Conservation (phyloP, 108 stramenopile species). For the Skeletonema grethae region DNA sequence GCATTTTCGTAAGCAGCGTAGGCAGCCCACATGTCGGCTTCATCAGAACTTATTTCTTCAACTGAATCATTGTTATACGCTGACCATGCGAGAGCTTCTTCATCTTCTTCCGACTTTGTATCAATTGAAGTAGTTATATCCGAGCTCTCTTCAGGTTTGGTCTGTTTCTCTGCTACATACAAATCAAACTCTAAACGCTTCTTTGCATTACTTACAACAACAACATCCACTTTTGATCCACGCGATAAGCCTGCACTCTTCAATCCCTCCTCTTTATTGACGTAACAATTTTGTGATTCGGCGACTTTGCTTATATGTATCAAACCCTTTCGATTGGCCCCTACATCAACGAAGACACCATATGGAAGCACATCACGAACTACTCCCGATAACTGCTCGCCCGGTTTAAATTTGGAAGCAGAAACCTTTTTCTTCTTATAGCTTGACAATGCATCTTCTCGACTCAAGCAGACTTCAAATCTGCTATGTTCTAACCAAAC, state of each 20-base stretch:
- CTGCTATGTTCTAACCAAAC: conserved; percentile 57
- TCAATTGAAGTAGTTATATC: neutral
- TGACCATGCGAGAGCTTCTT: conserved; percentile 41
- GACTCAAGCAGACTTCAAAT: conserved; percentile 62
- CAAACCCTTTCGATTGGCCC: conserved; percentile 77
- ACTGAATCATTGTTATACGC: conserved; percentile 17
- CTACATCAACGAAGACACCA: conserved; percentile 76
- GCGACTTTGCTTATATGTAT: conserved; percentile 75
- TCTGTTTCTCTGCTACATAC: conserved; percentile 22
- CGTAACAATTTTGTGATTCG: conserved; percentile 46
- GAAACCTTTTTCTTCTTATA: conserved; percentile 35
- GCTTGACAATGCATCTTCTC: conserved; percentile 43
- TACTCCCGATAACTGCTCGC: conserved; percentile 53
- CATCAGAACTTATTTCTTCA: conserved; percentile 25
- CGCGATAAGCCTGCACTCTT: conserved; percentile 57
- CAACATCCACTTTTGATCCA: conserved; percentile 54
- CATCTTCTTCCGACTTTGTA: conserved; percentile 14
- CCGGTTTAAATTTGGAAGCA: conserved; percentile 48
- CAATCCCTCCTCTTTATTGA: conserved; percentile 70
- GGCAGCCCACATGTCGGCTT: conserved; percentile 57
- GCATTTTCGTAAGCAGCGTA: conserved; percentile 35
- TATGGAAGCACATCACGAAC: conserved; percentile 62
- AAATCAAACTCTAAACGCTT: conserved; percentile 70
- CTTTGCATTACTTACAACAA: conserved; percentile 53
- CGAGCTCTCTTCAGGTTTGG: neutral